Percentiles rank a stretch among this genome's conserved stretches.
These are phyloP conservation scores for Mortierella sp. DNA, from an alignment of 371 early-diverging fungal species.

Conservation along the genomic window DNA sequence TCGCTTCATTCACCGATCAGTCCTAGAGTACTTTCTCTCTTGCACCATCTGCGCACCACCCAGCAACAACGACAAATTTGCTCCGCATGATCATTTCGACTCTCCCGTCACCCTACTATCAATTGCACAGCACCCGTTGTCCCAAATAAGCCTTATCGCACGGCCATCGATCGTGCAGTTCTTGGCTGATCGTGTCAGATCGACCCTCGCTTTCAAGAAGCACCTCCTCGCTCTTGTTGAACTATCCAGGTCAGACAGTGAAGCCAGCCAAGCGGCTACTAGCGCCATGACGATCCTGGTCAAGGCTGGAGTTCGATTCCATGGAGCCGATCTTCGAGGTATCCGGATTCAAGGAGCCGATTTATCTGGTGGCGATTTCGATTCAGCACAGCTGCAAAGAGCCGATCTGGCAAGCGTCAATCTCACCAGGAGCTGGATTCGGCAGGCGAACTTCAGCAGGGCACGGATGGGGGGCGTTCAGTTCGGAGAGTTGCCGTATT, in stretches of 20 bases:
- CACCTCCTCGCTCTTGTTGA: neutral
- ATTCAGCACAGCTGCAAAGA: conserved; percentile 15
- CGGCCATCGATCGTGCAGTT: neutral
- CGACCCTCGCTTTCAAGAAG: neutral
- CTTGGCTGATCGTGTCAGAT: neutral
- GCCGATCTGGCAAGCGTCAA: conserved; percentile 2
- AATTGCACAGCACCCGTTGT: neutral
- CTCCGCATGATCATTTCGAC: neutral
- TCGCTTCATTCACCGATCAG: conserved; percentile 7
- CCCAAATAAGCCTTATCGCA: neutral
- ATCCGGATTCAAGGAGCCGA: conserved; percentile 11
- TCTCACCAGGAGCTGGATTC: neutral
- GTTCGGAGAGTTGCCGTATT: conserved; percentile 4
- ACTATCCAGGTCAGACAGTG: too few relatives aligned
- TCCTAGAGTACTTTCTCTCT: conserved; percentile 12
- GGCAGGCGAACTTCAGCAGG: conserved; percentile 1
- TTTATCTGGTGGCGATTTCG: neutral
- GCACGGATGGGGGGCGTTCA: neutral
- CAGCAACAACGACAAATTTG: neutral
- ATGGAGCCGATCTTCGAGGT: neutral
- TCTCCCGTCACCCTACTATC: too few relatives aligned
- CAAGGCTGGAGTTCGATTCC: conserved; percentile 5
- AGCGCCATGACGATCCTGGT: conserved; percentile 17
- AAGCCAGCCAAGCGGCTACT: neutral
- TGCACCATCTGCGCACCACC: too few relatives aligned